Evolutionary conservation across 441 rosid genomes (phyloP).

Genomic region (Gossypium laxum): DNA sequence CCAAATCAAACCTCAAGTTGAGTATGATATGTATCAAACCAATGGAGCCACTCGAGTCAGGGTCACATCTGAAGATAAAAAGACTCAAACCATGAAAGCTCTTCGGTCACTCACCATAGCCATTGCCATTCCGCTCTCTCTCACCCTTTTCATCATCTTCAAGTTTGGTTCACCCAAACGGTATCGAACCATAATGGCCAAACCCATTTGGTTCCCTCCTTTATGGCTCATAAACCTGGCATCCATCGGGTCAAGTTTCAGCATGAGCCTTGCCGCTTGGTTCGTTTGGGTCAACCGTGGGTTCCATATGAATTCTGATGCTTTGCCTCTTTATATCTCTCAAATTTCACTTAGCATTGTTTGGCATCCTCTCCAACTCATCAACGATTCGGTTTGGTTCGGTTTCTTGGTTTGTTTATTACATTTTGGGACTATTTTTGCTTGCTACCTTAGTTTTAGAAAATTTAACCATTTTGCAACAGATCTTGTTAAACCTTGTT

Average conservation of each 20-base stretch:
- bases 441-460: not conserved
- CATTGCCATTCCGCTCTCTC: not conserved
- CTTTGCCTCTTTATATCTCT: slow-evolving; percentile 4
- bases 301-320: not conserved
- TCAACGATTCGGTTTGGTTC: not conserved
- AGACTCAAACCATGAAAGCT: not conserved
- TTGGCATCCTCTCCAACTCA: slow-evolving; percentile 9
- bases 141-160: not conserved
- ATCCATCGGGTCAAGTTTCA: not conserved
- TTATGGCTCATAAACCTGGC: slow-evolving; percentile 7
- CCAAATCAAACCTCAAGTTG: not conserved
- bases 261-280: slow-evolving; percentile 14
- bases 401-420: not conserved
- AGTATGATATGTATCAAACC: not conserved
- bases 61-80: not conserved
- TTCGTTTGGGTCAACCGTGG: slow-evolving; percentile 3
- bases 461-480: slow-evolving; percentile 1
- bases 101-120: not conserved
- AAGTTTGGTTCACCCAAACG: slow-evolving; percentile 5
- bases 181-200: not conserved
- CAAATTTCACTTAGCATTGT: slow-evolving; percentile 7
- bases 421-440: not conserved
- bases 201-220: slow-evolving; percentile 13
- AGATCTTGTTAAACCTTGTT: slow-evolving; percentile 14
- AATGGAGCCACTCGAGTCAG: not conserved